A percentile compares a stretch with the other conserved stretches of the same genome.
Evolutionary conservation across 805 yeast genomes (phyloP).

Genomic region (Aciculoconidium aculeatum): DNA sequence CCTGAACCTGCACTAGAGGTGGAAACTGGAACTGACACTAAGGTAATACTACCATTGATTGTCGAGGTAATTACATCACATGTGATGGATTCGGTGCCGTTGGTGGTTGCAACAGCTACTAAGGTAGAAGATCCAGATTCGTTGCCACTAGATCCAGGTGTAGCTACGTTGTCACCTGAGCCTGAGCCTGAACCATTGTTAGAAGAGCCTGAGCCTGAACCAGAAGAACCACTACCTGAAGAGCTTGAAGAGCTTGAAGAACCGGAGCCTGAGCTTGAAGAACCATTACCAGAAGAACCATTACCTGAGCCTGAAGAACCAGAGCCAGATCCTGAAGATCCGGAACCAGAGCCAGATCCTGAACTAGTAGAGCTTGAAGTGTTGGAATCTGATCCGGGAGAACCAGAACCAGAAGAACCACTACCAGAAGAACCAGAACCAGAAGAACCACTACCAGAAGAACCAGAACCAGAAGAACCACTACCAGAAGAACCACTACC

Average conservation of each 20-base stretch:
- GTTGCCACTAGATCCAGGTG: too few relatives aligned
- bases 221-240: background rate
- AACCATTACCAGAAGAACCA: background rate
- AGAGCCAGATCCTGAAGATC: conserved; percentile 1
- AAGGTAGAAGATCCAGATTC: conserved; percentile 1
- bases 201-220: conserved; percentile 4
- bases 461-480: conserved; percentile 1
- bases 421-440: conserved; percentile 1
- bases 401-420: conserved; percentile 1
- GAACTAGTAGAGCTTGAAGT: conserved; percentile 2
- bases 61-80: conserved; percentile 6
- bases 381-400: conserved; percentile 1
- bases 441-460: background rate
- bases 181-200: conserved; percentile 2
- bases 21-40: conserved; percentile 3
- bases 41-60: conserved; percentile 4
- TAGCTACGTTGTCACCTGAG: conserved; percentile 1
- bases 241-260: conserved; percentile 3
- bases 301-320: conserved; percentile 4
- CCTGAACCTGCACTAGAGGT: conserved; percentile 4
- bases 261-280: conserved; percentile 1
- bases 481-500: conserved; percentile 2
- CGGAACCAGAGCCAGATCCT: conserved; percentile 1
- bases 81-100: background rate
- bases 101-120: conserved; percentile 1